Conservation (phyloP, 805 yeast species). For the Hagleromyces aurorensis region DNA sequence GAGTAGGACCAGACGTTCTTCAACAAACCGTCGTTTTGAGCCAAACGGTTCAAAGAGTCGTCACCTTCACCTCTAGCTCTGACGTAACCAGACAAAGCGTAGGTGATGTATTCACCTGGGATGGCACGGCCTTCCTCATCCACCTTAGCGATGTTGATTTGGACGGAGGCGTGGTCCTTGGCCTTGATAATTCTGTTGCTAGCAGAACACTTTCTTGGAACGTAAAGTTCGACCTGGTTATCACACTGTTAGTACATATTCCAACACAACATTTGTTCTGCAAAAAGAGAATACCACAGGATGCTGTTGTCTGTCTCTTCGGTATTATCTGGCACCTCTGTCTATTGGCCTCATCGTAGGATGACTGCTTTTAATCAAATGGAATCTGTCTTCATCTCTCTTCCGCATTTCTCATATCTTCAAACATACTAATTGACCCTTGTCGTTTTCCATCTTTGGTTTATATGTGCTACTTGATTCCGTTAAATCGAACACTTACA, state of each 20-base stretch:
- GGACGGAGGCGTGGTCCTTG: conserved; percentile 99
- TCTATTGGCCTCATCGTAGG: too few relatives aligned
- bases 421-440: conserved; percentile 94
- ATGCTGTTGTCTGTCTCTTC: too few relatives aligned
- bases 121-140: conserved; percentile 94
- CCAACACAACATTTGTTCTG: too few relatives aligned
- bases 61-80: conserved; percentile 99
- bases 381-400: background rate
- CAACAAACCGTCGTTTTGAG: conserved; percentile 96
- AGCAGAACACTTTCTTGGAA: conserved; percentile 99
- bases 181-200: conserved; percentile 99
- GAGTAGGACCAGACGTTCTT: conserved; percentile 94
- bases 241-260: conserved; percentile 1
- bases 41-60: conserved; percentile 98
- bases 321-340: background rate
- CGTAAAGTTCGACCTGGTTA: conserved; percentile 99
- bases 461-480: too few relatives aligned
- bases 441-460: conserved; percentile 97
- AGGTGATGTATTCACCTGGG: conserved; percentile 84
- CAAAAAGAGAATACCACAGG: background rate
- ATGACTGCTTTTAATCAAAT: background rate
- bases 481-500: too few relatives aligned
- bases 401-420: background rate
- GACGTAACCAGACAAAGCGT: conserved; percentile 95
- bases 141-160: conserved; percentile 97